Evolutionary conservation across 148 eudicot species (phyloP).

Genomic region (Beta vulgaris): DNA sequence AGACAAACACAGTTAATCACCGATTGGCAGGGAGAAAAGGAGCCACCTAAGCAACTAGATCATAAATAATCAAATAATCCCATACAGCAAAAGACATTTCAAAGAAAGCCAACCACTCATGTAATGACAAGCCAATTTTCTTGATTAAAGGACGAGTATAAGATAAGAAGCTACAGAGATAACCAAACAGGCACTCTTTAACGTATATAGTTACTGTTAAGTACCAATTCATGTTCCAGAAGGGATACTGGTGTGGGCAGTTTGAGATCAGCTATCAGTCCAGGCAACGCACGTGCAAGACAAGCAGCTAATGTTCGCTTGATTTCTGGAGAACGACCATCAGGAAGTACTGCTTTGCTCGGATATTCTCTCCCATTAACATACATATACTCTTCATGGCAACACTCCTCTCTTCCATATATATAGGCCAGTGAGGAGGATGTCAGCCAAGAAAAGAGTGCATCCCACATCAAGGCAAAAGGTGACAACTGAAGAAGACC

Average conservation of each 20-base stretch:
- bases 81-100: background rate
- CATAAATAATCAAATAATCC: background rate
- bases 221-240: constrained; percentile 75
- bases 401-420: constrained; percentile 79
- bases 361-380: constrained; percentile 91
- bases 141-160: background rate
- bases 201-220: background rate
- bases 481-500: constrained; percentile 69
- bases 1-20: background rate
- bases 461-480: constrained; percentile 83
- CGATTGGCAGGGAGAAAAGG: background rate
- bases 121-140: background rate
- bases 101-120: background rate
- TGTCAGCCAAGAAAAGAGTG: constrained; percentile 83
- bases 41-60: background rate
- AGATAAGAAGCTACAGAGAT: background rate
- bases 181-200: background rate
- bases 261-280: constrained; percentile 61
- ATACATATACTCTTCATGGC: constrained; percentile 61
- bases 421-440: constrained; percentile 89
- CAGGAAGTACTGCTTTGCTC: constrained; percentile 47
- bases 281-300: constrained; percentile 74
- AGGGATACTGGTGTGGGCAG: constrained; percentile 60
- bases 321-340: constrained; percentile 85
- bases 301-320: constrained; percentile 79